Evolutionary conservation across 148 eudicot species (phyloP), one percentile per base, ranked within the genome.

Genomic region (Pouteria glomerata): DNA sequence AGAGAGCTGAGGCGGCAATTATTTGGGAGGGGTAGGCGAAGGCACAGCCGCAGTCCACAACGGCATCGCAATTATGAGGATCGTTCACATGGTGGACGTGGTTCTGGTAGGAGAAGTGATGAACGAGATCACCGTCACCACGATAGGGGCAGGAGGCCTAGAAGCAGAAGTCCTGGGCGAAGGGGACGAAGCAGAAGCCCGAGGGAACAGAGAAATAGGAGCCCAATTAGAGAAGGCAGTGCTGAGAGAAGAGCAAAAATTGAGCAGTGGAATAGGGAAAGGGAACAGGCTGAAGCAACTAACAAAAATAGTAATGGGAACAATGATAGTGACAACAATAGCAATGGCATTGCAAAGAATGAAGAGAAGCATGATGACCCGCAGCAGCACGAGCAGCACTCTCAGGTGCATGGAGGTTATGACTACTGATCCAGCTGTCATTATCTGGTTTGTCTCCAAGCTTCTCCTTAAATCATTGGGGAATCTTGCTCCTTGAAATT

Each of bases 161-260:
- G 99, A 76, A 95, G 99, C 79, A 84, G 96, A 69, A 95, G 98
- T 66, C 98, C 98, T 37, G 91, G 93, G 41, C 83, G 84, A 48
- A 89, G 97, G 66, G 63, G 98, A 48, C 79, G 93, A 60, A 91
- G 95, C 79, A 88, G 98, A 80, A 95, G 98, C 80, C 98, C 97
- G 31, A 82, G 77, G 13, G 93, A 88, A 56, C 85, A 82, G 77
- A 88, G 97, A 82, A 88, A 89, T 57, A 87, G 88, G 80, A 88
- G 91, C 74, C 91, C 97, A 8, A 90, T 68, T 56, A 85, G 99
- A 79, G 97, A 92, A 77, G 87, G 85, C 69, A 96, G 99, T 72
- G 97, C 84, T 70, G 99, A 96, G 86, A 88, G 99, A 76, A 92
- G 99, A 82, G 99, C 99, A 27, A 92, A 80, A 80, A 96, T 96